These are phyloP conservation scores for Ceratocystiopsis sp. DNA, from an alignment of 2,329 filamentous ascomycete species.

Conservation along the genomic window DNA sequence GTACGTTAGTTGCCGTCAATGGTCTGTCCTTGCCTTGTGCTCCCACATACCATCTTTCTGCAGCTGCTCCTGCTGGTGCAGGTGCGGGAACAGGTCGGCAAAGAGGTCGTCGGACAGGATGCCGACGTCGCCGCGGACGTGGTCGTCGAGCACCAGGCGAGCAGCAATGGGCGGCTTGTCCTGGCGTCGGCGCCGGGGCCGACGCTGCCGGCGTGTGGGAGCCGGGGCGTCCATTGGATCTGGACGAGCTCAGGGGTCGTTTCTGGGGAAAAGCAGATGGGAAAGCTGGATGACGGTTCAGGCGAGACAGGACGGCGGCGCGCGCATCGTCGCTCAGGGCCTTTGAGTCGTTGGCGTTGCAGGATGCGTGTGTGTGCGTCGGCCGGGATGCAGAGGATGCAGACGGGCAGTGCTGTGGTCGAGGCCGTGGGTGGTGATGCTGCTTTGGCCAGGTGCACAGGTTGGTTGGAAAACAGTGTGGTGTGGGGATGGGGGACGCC, in stretches of 20 bases:
- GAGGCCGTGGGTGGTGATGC: too few species aligned
- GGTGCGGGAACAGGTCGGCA: slow-evolving; percentile 57
- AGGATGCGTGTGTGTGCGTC: too few species aligned
- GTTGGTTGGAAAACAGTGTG: too few species aligned
- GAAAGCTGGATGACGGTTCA: too few species aligned
- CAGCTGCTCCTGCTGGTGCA: slow-evolving; percentile 13
- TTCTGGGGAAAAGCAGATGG: too few species aligned
- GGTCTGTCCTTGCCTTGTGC: neutral
- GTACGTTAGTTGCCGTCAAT: neutral
- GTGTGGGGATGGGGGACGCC: neutral
- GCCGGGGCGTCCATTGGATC: neutral
- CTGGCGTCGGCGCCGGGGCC: slow-evolving; percentile 36
- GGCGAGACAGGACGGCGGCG: too few species aligned
- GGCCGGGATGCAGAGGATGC: too few species aligned
- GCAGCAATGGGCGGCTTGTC: slow-evolving; percentile 66
- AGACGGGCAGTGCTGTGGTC: too few species aligned
- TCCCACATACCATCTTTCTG: slow-evolving; percentile 28
- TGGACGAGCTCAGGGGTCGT: too few species aligned
- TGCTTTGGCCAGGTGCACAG: too few species aligned
- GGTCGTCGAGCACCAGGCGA: slow-evolving; percentile 68
- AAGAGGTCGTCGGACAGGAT: slow-evolving; percentile 78
- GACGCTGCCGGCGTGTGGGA: slow-evolving; percentile 6
- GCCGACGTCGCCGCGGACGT: slow-evolving; percentile 70
- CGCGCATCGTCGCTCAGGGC: too few species aligned
- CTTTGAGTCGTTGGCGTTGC: too few species aligned